phyloP scores from a whole-genome alignment of 768 basidiomycete genomes.

The Hortiboletus campestris region DNA sequence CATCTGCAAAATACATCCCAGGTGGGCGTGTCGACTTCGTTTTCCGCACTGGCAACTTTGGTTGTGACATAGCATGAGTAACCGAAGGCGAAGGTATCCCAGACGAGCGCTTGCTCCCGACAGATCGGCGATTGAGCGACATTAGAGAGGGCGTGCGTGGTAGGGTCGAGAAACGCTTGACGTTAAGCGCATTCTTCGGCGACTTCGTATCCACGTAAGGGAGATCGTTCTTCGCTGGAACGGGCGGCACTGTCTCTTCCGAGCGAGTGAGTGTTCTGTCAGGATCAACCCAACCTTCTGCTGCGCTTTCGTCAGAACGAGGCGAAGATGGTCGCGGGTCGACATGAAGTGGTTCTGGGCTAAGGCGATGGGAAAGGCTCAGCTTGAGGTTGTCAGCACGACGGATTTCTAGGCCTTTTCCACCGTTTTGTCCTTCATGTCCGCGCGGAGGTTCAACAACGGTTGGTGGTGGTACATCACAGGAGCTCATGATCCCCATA shows the following conservation, averaged over 20 bases:
- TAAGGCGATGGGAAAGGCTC: constrained; percentile 1
- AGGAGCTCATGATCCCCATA: constrained; percentile 34
- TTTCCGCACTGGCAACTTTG: constrained; percentile 25
- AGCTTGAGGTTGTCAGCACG: constrained; percentile 21
- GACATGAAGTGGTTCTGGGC: constrained; percentile 14
- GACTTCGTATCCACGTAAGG: constrained; percentile 23
- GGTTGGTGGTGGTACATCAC: constrained; percentile 37
- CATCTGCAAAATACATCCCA: constrained; percentile 70
- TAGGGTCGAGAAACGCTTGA: constrained; percentile 53
- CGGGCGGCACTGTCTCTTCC: constrained; percentile 26
- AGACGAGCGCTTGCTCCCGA: constrained; percentile 23
- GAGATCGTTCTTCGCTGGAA: constrained; percentile 29
- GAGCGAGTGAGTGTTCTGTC: constrained; percentile 13
- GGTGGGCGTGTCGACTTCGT: constrained; percentile 50
- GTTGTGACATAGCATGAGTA: constrained; percentile 31
- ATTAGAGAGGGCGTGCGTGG: constrained; percentile 67
- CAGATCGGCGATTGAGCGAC: constrained; percentile 32
- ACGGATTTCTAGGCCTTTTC: constrained; percentile 33
- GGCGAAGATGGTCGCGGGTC: constrained; percentile 15
- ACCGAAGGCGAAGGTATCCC: constrained; percentile 29
- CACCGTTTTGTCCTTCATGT: constrained; percentile 26
- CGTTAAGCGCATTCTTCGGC: constrained; percentile 27
- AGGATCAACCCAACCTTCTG: constrained; percentile 16
- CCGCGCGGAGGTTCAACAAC: constrained; percentile 40
- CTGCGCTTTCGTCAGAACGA: constrained; percentile 20